Conservation (phyloP, 108 stramenopile species). For the Asterionellopsis glacialis region DNA sequence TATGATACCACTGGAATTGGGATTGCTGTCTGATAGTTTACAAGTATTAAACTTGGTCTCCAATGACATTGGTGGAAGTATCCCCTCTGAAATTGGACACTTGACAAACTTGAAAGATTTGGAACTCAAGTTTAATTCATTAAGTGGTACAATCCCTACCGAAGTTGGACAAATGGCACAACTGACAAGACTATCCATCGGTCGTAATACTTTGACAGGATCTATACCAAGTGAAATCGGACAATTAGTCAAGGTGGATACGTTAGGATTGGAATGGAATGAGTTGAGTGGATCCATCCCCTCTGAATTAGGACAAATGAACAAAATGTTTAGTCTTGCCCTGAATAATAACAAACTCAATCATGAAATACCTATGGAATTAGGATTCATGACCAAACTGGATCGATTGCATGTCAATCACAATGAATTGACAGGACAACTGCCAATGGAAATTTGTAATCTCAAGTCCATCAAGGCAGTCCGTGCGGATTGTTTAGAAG, state of each 20-base stretch:
- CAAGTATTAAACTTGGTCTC: conserved; percentile 21
- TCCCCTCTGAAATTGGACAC: conserved; percentile 9
- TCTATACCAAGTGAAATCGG: conserved; percentile 14
- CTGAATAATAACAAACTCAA: too few relatives aligned
- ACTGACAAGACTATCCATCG: conserved; percentile 6
- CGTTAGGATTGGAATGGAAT: conserved; percentile 14
- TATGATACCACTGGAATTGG: too few relatives aligned
- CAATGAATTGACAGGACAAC: neutral
- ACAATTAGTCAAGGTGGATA: conserved; percentile 7
- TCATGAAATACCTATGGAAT: too few relatives aligned
- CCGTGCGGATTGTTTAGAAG: conserved; percentile 15
- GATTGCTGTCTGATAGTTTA: too few relatives aligned
- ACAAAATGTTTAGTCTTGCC: neutral
- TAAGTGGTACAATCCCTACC: conserved; percentile 17
- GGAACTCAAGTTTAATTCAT: conserved; percentile 13
- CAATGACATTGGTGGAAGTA: conserved; percentile 16
- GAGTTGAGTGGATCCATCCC: conserved; percentile 13
- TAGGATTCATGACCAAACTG: neutral
- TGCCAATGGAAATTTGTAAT: neutral
- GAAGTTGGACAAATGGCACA: conserved; percentile 13
- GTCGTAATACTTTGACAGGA: conserved; percentile 1
- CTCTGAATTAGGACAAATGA: conserved; percentile 9
- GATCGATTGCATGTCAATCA: too few relatives aligned
- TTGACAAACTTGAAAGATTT: conserved; percentile 21
- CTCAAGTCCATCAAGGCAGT: conserved; percentile 17